Conservation (phyloP, 257 asterid genomes). For the Oldenlandia corymbosa region DNA sequence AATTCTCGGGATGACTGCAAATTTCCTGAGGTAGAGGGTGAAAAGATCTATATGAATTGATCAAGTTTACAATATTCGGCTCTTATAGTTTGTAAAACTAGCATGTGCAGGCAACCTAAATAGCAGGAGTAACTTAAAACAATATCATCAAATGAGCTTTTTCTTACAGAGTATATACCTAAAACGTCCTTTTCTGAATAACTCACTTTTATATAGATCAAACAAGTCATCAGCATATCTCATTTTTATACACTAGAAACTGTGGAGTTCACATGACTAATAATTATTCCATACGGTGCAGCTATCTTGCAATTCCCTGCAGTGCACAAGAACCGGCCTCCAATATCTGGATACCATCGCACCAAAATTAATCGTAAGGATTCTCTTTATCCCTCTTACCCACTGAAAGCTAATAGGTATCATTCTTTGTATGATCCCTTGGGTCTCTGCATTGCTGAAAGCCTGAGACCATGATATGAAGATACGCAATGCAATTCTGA, state of each 20-base stretch:
- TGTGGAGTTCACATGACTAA: neutral
- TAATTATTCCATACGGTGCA: conserved; percentile 35
- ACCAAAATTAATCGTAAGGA: conserved; percentile 81
- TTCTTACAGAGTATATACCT: too few species aligned
- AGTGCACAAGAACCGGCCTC: conserved; percentile 70
- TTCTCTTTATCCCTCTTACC: neutral
- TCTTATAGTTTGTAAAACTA: neutral
- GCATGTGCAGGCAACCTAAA: neutral
- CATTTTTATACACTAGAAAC: neutral
- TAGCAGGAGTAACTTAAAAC: too few species aligned
- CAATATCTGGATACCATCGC: conserved; percentile 76
- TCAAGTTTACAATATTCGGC: neutral
- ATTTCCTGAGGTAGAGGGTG: neutral
- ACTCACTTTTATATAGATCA: too few species aligned
- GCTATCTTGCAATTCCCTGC: conserved; percentile 95
- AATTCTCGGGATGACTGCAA: neutral
- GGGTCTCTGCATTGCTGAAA: neutral
- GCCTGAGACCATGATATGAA: neutral
- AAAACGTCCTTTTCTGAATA: too few species aligned
- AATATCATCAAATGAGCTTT: neutral
- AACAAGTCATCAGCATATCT: neutral
- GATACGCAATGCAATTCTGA: neutral
- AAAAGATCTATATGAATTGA: neutral
- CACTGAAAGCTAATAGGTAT: neutral
- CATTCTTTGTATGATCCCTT: conserved; percentile 2